phyloP scores from a whole-genome alignment of 2,329 filamentous ascomycete species.

The Alternaria atra region DNA sequence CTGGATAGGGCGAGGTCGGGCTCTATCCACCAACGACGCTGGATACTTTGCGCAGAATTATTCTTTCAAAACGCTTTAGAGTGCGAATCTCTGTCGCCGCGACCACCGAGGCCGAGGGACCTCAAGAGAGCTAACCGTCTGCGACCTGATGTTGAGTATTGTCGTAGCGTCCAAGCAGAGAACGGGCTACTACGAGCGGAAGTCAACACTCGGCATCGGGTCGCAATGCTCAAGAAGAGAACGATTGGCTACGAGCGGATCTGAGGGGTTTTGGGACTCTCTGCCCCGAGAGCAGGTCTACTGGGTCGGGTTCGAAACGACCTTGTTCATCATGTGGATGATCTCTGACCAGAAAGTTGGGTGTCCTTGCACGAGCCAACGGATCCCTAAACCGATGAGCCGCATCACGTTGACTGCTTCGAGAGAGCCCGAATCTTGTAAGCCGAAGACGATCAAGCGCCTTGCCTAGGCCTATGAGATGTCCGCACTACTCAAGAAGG shows the following conservation, averaged over 20 bases:
- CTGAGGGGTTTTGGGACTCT: too few species aligned
- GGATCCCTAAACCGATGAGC: conserved; percentile 40
- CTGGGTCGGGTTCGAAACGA: too few species aligned
- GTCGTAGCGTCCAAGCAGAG: not conserved
- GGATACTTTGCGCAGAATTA: not conserved
- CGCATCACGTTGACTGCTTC: conserved; percentile 58
- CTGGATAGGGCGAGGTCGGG: conserved; percentile 5
- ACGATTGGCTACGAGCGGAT: not conserved
- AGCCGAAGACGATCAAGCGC: conserved; percentile 96
- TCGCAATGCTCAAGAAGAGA: not conserved
- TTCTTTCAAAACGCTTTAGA: not conserved
- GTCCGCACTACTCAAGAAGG: conserved; percentile 87
- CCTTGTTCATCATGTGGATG: too few species aligned
- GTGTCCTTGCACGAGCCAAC: conserved; percentile 46
- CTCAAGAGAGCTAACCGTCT: not conserved
- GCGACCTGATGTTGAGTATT: not conserved
- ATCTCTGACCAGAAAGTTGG: conserved; percentile 52
- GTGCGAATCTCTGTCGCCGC: not conserved
- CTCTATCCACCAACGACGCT: not conserved
- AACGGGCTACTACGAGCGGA: too few species aligned
- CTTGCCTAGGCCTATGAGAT: conserved; percentile 93
- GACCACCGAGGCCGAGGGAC: not conserved
- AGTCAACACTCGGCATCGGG: not conserved
- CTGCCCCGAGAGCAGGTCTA: too few species aligned
- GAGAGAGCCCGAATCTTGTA: conserved; percentile 69